Percentiles rank a stretch among this genome's conserved stretches.
Conservation (phyloP, 2,329 filamentous ascomycete genomes). For the Cytospora schulzeri region DNA sequence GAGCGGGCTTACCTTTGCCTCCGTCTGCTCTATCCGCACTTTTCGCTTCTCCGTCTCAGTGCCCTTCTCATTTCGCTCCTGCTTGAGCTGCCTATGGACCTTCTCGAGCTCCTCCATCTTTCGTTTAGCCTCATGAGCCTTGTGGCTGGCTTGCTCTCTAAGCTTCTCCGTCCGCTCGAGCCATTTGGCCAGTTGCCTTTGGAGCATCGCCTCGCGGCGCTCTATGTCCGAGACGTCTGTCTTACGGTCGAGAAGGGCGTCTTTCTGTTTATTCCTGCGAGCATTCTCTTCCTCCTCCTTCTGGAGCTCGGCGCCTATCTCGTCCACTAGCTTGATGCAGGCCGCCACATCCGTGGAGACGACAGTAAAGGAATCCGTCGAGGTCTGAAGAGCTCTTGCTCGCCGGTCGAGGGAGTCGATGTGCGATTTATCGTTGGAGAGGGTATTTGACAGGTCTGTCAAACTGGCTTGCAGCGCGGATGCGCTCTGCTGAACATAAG, state of each 20-base stretch:
- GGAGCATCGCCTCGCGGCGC: slow-evolving; percentile 78
- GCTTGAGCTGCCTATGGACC: slow-evolving; percentile 77
- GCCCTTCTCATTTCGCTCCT: slow-evolving; percentile 83
- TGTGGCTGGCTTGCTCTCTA: slow-evolving; percentile 76
- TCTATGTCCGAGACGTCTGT: slow-evolving; percentile 93
- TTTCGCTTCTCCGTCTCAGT: slow-evolving; percentile 89
- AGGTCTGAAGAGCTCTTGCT: slow-evolving; percentile 88
- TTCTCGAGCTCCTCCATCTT: slow-evolving; percentile 88
- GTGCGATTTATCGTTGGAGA: slow-evolving; percentile 76
- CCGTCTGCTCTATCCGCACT: slow-evolving; percentile 95
- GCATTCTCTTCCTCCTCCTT: slow-evolving; percentile 91
- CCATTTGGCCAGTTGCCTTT: slow-evolving; percentile 83
- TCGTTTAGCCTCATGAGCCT: slow-evolving; percentile 77
- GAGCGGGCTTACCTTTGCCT: slow-evolving; percentile 79
- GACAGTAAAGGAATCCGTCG: slow-evolving; percentile 83
- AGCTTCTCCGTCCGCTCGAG: slow-evolving; percentile 84
- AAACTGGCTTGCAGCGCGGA: slow-evolving; percentile 79
- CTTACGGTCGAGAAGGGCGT: slow-evolving; percentile 82
- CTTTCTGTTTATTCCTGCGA: slow-evolving; percentile 77
- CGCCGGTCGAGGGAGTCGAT: slow-evolving; percentile 87
- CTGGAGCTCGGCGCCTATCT: slow-evolving; percentile 78
- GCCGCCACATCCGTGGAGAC: slow-evolving; percentile 83
- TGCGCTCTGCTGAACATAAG: slow-evolving; percentile 89
- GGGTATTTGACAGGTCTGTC: slow-evolving; percentile 76
- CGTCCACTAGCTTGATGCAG: slow-evolving; percentile 86